phyloP scores from a whole-genome alignment of 2,329 filamentous ascomycete species.

The Elsinoe arachidis region DNA sequence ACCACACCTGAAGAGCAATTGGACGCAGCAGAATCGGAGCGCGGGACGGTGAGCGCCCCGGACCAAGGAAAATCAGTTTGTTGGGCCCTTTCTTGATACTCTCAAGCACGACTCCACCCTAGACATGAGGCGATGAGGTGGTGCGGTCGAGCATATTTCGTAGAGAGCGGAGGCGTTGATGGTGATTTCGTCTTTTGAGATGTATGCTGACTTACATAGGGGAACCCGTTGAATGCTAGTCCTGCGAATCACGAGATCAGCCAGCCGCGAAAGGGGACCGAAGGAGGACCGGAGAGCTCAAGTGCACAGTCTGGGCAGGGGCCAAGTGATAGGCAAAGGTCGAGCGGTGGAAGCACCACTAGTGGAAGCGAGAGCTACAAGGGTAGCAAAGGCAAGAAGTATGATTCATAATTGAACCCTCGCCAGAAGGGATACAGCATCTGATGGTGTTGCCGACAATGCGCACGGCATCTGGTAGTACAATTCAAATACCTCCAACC shows the following conservation, averaged over 20 bases:
- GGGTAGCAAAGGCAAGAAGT: constrained; percentile 2
- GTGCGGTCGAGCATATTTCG: background rate
- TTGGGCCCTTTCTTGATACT: background rate
- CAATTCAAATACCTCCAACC: no score
- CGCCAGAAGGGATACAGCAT: background rate
- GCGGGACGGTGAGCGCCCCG: constrained; percentile 18
- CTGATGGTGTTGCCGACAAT: no score
- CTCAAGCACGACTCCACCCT: background rate
- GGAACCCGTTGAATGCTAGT: constrained; percentile 50
- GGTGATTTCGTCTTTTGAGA: no score
- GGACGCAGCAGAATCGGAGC: constrained; percentile 29
- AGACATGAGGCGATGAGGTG: background rate
- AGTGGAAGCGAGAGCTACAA: background rate
- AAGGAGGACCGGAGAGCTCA: constrained; percentile 35
- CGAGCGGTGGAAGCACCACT: constrained; percentile 15
- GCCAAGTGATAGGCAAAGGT: constrained; percentile 32
- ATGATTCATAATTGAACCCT: background rate
- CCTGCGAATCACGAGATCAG: constrained; percentile 53
- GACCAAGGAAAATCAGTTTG: background rate
- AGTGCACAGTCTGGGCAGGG: constrained; percentile 28
- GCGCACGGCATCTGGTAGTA: no score
- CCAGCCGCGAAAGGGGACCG: constrained; percentile 35
- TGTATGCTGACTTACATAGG: constrained; percentile 19
- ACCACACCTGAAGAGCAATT: constrained; percentile 58
- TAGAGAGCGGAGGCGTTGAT: no score